phyloP scores from a whole-genome alignment of 805 yeast genomes.

The Metschnikowia chrysomelidarum region DNA sequence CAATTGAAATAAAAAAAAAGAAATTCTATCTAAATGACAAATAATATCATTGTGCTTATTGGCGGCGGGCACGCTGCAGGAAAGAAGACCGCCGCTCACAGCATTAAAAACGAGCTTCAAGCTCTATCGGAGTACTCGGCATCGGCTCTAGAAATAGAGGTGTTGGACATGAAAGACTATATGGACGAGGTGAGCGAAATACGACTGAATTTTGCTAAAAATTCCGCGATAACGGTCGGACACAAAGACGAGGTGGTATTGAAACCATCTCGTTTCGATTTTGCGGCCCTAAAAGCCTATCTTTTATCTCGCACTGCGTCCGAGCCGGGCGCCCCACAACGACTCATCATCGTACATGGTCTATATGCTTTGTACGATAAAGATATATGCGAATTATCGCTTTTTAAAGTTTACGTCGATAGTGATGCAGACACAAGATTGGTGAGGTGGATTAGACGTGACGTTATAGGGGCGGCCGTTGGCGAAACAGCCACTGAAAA shows the following conservation, averaged over 20 bases:
- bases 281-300: constrained; percentile 24
- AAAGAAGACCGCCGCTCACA: constrained; percentile 37
- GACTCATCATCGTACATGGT: constrained; percentile 60
- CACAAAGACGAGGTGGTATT: constrained; percentile 18
- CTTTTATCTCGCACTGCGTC: constrained; percentile 8
- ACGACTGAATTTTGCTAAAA: constrained; percentile 20
- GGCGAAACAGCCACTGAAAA: constrained; percentile 9
- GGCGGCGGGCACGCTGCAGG: constrained; percentile 69
- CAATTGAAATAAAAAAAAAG: too few relatives aligned
- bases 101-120: constrained; percentile 32
- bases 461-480: constrained; percentile 21
- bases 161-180: constrained; percentile 47
- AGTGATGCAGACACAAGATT: constrained; percentile 83
- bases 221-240: constrained; percentile 31
- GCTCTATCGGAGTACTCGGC: constrained; percentile 12
- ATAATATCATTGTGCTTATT: constrained; percentile 42
- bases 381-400: constrained; percentile 52
- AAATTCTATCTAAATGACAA: not conserved
- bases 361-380: constrained; percentile 73
- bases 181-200: constrained; percentile 17
- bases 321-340: constrained; percentile 24
- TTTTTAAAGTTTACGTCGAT: constrained; percentile 72
- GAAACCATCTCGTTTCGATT: constrained; percentile 45
- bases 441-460: constrained; percentile 68
- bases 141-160: constrained; percentile 21